Percentiles rank a stretch among this genome's conserved stretches.
Conservation (phyloP, 345 rosid genomes). For the Sonneratia alba region DNA sequence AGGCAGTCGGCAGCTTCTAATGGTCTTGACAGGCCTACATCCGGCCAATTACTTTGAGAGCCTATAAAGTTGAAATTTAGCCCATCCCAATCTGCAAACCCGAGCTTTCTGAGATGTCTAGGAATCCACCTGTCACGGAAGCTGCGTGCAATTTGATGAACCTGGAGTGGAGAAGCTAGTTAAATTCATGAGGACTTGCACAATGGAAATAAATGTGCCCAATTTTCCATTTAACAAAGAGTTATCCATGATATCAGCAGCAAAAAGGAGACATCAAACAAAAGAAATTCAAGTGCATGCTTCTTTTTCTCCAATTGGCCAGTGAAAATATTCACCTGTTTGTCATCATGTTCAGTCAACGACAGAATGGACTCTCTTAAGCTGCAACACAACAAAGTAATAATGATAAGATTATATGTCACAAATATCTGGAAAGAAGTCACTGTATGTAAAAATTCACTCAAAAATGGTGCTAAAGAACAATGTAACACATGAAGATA, state of each 20-base stretch:
- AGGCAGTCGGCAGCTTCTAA: constrained; percentile 34
- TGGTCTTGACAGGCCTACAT: constrained; percentile 34
- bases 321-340: constrained; percentile 43
- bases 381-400: constrained; percentile 43
- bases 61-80: constrained; percentile 28
- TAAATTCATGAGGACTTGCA: background rate
- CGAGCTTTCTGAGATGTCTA: constrained; percentile 42
- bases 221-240: background rate
- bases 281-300: background rate
- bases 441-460: background rate
- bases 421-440: background rate
- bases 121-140: constrained; percentile 91
- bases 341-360: constrained; percentile 90
- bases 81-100: constrained; percentile 51
- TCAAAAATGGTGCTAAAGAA: background rate
- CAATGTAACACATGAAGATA: background rate
- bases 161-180: constrained; percentile 31
- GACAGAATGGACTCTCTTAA: constrained; percentile 76
- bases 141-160: constrained; percentile 89
- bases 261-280: background rate
- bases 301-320: background rate
- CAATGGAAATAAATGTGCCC: background rate
- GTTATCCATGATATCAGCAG: background rate
- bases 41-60: constrained; percentile 39
- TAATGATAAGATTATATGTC: background rate